Evolutionary conservation across 208 protist genomes (phyloP), one percentile per base, ranked within the genome.

Genomic region (Vickermania ingenoplastis): DNA sequence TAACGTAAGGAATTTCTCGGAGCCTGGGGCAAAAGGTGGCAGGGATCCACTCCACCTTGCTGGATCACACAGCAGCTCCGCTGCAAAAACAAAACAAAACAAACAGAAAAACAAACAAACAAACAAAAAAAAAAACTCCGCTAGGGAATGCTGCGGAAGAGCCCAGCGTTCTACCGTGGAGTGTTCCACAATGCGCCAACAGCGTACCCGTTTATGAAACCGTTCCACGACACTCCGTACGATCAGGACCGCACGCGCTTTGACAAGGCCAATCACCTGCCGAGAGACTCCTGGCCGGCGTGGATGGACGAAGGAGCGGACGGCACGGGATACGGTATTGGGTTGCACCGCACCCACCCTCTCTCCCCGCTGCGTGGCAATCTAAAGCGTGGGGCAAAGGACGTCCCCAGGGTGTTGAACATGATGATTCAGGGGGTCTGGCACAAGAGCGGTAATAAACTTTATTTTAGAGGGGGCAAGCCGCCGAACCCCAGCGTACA

Each of bases 391-490:
- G 71, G 56, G 41, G 75, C 69, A 5, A 71, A 52, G 21, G 71
- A 92, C 61, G 69, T 92, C 13, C 88, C 88, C 0, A 79, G 88
- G 26, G 84, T 94, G 22, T 58, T 94, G 14, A 79, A 53, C 26
- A 94, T 92, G 84, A 92, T 94, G 84, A 90, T 92, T 69, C 88
- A 94, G 63, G 88, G 88, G 54, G 82, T 91, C 41, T 92, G 84
- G 83, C 88, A 94, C 70, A 94, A 94, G 60, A 92, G 84, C 59
- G 88, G 88, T 13, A 80, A 75, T 4, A 91, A 92, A 61, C 62
- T 94, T 2, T 94, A 94, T 66, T 94, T 92, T 69, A 70, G 84
- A 26, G 88, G 88, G 24, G 88, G 88, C 21, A 94, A 94, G 57
- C 88, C 88, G 5, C 88, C 88, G 41, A 94, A 94, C 45, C 88